Percentiles rank a stretch among this genome's conserved stretches.
Evolutionary conservation across 768 basidiomycete genomes (phyloP).

Genomic region (Leccinellum luteum): DNA sequence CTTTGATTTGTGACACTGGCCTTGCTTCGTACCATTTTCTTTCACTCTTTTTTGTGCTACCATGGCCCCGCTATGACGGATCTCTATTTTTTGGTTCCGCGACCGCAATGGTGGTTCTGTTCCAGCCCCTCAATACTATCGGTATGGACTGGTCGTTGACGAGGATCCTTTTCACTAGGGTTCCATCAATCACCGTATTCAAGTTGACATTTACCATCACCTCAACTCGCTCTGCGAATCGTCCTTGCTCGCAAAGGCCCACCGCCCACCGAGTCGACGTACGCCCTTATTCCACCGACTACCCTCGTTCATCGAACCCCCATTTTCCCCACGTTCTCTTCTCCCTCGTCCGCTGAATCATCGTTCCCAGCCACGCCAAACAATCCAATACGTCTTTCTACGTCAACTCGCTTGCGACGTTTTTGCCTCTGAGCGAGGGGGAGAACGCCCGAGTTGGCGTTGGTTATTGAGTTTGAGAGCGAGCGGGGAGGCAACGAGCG

Average conservation of each 20-base stretch:
- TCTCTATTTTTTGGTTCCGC: not conserved
- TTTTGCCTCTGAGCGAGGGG: slow-evolving; percentile 38
- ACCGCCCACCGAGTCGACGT: too few relatives aligned
- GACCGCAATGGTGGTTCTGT: too few relatives aligned
- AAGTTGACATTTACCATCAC: slow-evolving; percentile 88
- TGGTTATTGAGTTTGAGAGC: slow-evolving; percentile 86
- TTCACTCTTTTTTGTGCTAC: not conserved
- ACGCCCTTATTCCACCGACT: not conserved
- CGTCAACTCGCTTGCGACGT: slow-evolving; percentile 13
- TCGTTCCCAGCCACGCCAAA: slow-evolving; percentile 30
- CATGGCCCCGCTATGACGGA: not conserved
- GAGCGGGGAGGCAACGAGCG: slow-evolving; percentile 88
- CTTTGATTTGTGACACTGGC: not conserved
- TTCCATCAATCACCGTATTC: slow-evolving; percentile 88
- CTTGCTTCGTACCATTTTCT: not conserved
- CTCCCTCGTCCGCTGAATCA: not conserved
- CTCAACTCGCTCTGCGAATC: slow-evolving; percentile 86
- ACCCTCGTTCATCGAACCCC: not conserved
- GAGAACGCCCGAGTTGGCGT: slow-evolving; percentile 49
- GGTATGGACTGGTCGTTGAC: not conserved
- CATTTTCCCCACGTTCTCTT: not conserved
- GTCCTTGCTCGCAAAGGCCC: slow-evolving; percentile 65
- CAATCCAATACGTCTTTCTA: too few relatives aligned
- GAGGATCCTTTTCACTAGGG: slow-evolving; percentile 43
- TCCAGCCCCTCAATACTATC: not conserved